Conservation (phyloP, 2,329 filamentous ascomycete genomes). For the Penicillium sp. region DNA sequence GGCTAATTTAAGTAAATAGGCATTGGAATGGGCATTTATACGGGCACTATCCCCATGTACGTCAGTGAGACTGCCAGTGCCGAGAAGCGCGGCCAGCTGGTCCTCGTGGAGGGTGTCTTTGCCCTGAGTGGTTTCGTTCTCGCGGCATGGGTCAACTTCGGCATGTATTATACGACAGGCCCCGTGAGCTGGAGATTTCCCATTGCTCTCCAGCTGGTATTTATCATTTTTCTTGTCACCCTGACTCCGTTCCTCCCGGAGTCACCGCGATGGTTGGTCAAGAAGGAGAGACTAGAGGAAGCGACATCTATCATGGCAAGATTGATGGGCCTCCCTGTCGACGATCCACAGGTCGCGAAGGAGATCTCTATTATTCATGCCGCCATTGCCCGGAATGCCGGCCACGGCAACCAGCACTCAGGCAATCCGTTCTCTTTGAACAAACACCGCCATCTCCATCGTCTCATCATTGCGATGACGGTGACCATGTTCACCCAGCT, state of each 20-base stretch:
- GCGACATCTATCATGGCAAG: conserved; percentile 8
- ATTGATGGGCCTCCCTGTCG: conserved; percentile 1
- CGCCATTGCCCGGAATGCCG: conserved; percentile 2
- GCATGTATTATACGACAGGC: conserved; percentile 9
- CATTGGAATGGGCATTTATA: conserved; percentile 13
- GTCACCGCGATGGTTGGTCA: conserved; percentile 33
- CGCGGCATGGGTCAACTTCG: conserved; percentile 18
- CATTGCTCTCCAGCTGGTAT: conserved; percentile 31
- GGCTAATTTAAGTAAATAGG: conserved; percentile 3
- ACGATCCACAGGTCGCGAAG: conserved; percentile 3
- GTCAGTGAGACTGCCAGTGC: conserved; percentile 11
- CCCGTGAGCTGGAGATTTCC: conserved; percentile 18
- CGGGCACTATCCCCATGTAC: conserved; percentile 15
- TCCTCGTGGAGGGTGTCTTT: conserved; percentile 12
- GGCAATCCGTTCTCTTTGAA: conserved; percentile 9
- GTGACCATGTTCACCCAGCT: conserved; percentile 11
- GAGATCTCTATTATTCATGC: conserved; percentile 9
- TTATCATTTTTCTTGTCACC: conserved; percentile 39
- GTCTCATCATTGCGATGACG: conserved; percentile 7
- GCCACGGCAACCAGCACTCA: conserved; percentile 3
- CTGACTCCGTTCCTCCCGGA: conserved; percentile 28
- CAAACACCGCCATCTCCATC: conserved; percentile 9
- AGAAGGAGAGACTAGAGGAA: conserved; percentile 6
- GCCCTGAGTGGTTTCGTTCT: conserved; percentile 35
- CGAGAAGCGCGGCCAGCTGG: conserved; percentile 9